A percentile compares a stretch with the other conserved stretches of the same genome.
Evolutionary conservation across 169 alveolate species (phyloP).

Genomic region (Perkinsus chesapeaki): DNA sequence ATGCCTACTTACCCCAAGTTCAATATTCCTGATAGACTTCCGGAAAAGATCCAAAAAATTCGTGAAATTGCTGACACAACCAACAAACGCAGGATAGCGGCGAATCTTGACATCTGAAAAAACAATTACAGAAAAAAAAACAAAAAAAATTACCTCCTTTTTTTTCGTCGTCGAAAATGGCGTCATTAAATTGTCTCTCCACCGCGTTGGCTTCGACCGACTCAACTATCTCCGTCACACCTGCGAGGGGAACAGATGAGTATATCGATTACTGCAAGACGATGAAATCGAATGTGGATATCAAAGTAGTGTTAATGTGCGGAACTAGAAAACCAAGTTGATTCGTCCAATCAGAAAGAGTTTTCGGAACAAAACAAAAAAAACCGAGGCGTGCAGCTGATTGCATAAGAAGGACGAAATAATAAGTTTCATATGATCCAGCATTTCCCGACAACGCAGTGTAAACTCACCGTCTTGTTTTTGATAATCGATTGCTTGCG

Average conservation of each 20-base stretch:
- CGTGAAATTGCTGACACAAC: conserved; percentile 1
- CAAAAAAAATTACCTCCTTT: too few species aligned
- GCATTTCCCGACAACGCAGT: too few species aligned
- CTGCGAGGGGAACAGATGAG: background rate
- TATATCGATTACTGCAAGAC: background rate
- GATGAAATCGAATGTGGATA: too few species aligned
- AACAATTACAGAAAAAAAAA: too few species aligned
- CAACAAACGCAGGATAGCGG: background rate
- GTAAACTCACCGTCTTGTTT: background rate
- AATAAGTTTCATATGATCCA: too few species aligned
- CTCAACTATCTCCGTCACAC: conserved; percentile 8
- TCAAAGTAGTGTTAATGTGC: too few species aligned
- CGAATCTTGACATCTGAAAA: background rate
- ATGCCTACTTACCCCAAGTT: background rate
- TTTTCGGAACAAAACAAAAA: too few species aligned
- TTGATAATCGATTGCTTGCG: background rate
- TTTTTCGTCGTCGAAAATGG: background rate
- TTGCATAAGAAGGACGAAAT: too few species aligned
- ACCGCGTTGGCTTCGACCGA: conserved; percentile 1
- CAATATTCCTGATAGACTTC: background rate
- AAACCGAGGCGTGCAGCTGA: too few species aligned
- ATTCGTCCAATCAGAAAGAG: too few species aligned
- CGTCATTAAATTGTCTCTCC: background rate
- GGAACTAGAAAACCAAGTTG: too few species aligned
- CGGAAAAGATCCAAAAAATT: conserved; percentile 6